Base-by-base conservation (phyloP, 2,329 filamentous ascomycete species). In the Conoideocrella luteorostrata region DNA sequence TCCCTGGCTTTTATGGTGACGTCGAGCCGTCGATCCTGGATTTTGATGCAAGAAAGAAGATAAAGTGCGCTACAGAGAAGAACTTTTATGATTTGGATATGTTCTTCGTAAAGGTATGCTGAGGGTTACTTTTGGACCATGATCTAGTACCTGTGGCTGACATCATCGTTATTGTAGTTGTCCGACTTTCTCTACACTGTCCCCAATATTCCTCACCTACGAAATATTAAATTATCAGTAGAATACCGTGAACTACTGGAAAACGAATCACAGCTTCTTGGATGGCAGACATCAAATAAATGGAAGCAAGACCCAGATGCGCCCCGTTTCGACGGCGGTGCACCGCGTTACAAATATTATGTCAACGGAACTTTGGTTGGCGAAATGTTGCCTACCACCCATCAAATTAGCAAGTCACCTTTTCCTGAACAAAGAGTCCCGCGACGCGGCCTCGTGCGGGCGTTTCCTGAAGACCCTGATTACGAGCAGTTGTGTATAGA, bases 51-150 rank as follows among this genome's bases (percentile, higher is more conserved):
- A 67, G 68, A 29, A 66, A 75, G 49, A 62, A 62, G 44, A 68
- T 80, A 28, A 71, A 69, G 38, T 56, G 62, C 22, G 70, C 73
- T 34, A 73, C 75, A 12, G 70, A 69, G 62, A 67, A 74, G 44
- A 69, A 67, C 52, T 81, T 82, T 57, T 61, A 70, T 47, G 69
- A 70, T 15, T 73, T 76, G 56, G 75, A 83, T 51, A 71, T 83
- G 70, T 84, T 84, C 57, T 83, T 84, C 53, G 74, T 84, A 49
- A 83, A 81, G 69, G 78, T 82, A 62, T 49, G 41, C 32, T 17
- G 5, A 21, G 12, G 22, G 13, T 33, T 20, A 34, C 11, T 17
- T 28, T 28, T 5, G 11, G 12, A 26, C 22, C 26, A 23, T 30
- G 21, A 44, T 24, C 17, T 28, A n/a, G 23, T 46, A 53, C 24